Conservation (phyloP, 2,329 filamentous ascomycete genomes). For the Stagonosporopsis chrysanthemi region DNA sequence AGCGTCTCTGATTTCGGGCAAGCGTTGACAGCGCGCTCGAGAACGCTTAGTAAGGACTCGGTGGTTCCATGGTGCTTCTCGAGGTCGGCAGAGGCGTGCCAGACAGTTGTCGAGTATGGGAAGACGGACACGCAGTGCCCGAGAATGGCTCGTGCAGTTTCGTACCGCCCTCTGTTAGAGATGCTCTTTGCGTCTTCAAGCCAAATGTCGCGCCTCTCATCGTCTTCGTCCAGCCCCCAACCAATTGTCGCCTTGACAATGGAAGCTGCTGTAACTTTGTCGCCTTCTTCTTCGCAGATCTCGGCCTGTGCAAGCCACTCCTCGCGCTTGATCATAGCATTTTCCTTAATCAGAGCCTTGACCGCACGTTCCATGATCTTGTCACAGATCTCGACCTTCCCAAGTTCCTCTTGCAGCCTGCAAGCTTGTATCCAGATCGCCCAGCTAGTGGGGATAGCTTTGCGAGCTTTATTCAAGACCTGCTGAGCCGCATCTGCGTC, state of each 20-base stretch:
- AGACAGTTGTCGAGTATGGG: constrained; percentile 83
- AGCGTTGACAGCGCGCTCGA: constrained; percentile 93
- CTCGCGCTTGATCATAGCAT: constrained; percentile 95
- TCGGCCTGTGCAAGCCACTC: constrained; percentile 97
- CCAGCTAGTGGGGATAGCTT: constrained; percentile 89
- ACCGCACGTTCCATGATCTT: constrained; percentile 96
- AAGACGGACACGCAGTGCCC: constrained; percentile 91
- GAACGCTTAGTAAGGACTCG: constrained; percentile 80
- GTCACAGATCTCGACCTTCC: constrained; percentile 74
- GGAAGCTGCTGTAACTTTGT: constrained; percentile 81
- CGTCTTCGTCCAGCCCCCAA: constrained; percentile 92
- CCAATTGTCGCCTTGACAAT: constrained; percentile 94
- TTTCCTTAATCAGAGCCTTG: constrained; percentile 85
- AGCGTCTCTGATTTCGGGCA: constrained; percentile 90
- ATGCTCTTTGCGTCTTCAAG: constrained; percentile 88
- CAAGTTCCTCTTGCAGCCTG: constrained; percentile 87
- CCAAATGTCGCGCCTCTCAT: constrained; percentile 95
- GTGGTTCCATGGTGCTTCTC: constrained; percentile 88
- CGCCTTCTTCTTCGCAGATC: constrained; percentile 91
- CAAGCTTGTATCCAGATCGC: constrained; percentile 98
- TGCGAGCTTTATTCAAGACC: constrained; percentile 92
- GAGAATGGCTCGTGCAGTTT: constrained; percentile 92
- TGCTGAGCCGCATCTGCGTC: constrained; percentile 91
- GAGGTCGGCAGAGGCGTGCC: constrained; percentile 88
- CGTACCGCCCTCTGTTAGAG: constrained; percentile 81